Conservation (phyloP, 2,329 filamentous ascomycete genomes). For the Lachnum nothofagi region DNA sequence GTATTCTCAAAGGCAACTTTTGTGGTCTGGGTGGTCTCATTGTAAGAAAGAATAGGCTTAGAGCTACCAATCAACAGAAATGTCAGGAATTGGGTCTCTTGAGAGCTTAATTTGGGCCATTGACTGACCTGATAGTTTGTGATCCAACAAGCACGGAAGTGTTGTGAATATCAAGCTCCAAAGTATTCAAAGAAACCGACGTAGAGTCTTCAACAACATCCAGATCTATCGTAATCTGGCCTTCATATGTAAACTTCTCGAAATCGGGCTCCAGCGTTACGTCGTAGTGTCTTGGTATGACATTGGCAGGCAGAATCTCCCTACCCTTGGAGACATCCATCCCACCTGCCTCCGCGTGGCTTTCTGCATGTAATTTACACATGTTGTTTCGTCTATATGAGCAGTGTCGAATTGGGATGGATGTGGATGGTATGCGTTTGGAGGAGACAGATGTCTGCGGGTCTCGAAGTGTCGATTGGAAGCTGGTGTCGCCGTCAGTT, state of each 20-base stretch:
- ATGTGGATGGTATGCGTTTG: conserved; percentile 18
- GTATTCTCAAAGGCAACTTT: conserved; percentile 72
- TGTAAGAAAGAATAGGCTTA: conserved; percentile 64
- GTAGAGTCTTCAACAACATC: conserved; percentile 80
- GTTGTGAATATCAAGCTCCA: conserved; percentile 77
- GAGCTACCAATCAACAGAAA: conserved; percentile 43
- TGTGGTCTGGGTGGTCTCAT: conserved; percentile 75
- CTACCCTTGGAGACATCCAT: conserved; percentile 61
- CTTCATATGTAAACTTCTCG: conserved; percentile 79
- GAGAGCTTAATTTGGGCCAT: conserved; percentile 3
- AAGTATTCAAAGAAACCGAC: conserved; percentile 80
- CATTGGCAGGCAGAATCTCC: conserved; percentile 85
- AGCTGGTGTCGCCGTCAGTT: conserved; percentile 19
- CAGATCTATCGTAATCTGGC: conserved; percentile 78
- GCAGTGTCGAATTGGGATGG: conserved; percentile 52
- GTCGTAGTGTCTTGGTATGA: conserved; percentile 88
- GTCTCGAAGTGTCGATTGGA: conserved; percentile 17
- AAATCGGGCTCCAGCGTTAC: conserved; percentile 89
- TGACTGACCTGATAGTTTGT: conserved; percentile 42
- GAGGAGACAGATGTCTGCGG: conserved; percentile 19
- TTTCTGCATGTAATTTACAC: conserved; percentile 58
- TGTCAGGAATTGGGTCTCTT: conserved; percentile 12
- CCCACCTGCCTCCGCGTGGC: conserved; percentile 49
- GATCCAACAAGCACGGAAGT: conserved; percentile 63
- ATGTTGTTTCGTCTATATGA: conserved; percentile 69